These are phyloP conservation scores for Botrytis tulipae DNA, from an alignment of 2,329 filamentous ascomycete genomes.

Conservation along the genomic window DNA sequence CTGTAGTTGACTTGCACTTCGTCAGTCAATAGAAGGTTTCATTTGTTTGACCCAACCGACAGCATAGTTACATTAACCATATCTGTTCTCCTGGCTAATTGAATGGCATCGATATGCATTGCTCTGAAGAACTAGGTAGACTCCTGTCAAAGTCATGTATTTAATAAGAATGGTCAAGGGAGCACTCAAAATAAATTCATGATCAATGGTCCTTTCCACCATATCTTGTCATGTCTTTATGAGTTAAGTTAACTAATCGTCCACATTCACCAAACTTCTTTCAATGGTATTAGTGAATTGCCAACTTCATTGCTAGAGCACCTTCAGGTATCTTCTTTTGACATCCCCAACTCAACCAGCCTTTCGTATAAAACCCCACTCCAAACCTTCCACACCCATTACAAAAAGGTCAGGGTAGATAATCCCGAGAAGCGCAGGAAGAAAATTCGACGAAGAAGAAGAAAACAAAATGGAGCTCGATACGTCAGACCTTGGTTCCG, in stretches of 20 bases:
- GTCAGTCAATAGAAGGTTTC: not conserved
- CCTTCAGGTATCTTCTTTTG: not conserved
- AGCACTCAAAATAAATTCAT: not conserved
- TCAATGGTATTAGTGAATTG: not conserved
- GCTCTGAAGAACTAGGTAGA: not conserved
- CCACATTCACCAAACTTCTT: not conserved
- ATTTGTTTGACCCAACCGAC: not conserved
- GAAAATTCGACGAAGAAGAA: not conserved
- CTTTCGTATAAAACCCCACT: not conserved
- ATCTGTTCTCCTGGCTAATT: not conserved
- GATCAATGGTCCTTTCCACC: not conserved
- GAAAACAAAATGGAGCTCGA: not conserved
- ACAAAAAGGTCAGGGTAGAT: not conserved
- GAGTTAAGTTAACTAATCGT: not conserved
- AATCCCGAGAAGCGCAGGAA: not conserved
- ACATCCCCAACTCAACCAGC: not conserved
- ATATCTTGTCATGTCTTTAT: not conserved
- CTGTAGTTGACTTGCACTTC: not conserved
- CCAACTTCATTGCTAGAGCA: not conserved
- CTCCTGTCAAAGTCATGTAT: not conserved
- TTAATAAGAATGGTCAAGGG: not conserved
- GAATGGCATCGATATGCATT: not conserved
- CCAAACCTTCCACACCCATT: not conserved
- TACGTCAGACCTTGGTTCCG: not conserved
- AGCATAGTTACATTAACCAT: not conserved